These are phyloP conservation scores for Castanea mollissima DNA, from an alignment of 306 rosid genomes.

Conservation along the genomic window DNA sequence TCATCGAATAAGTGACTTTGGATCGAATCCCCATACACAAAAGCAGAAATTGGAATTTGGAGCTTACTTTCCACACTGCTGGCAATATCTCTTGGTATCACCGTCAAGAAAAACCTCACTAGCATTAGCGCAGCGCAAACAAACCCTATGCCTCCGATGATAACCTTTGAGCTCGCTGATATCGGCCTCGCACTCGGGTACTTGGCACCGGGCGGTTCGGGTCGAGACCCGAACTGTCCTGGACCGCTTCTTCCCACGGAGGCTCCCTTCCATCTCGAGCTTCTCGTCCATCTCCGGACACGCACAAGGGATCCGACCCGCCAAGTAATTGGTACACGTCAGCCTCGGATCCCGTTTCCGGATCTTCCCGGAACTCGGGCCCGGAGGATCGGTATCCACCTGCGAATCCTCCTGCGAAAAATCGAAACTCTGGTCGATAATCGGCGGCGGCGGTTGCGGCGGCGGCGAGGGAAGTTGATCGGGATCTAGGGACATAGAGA, in stretches of 20 bases:
- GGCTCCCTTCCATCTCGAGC: conserved; percentile 57
- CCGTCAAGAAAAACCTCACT: conserved; percentile 55
- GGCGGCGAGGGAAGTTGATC: neutral
- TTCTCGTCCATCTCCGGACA: conserved; percentile 84
- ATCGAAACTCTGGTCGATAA: neutral
- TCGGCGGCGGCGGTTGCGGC: conserved; percentile 1
- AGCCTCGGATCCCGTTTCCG: conserved; percentile 93
- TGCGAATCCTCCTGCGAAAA: neutral
- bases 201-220: conserved; percentile 63
- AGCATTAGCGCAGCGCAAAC: conserved; percentile 82
- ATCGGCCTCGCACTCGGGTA: conserved; percentile 80
- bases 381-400: neutral
- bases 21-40: too few relatives aligned
- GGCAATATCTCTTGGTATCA: conserved; percentile 78
- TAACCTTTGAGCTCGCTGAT: conserved; percentile 86
- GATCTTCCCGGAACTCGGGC: conserved; percentile 21
- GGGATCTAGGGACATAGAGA: conserved; percentile 24
- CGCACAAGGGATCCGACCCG: conserved; percentile 91
- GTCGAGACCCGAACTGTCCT: conserved; percentile 43
- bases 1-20: too few relatives aligned
- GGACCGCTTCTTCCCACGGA: conserved; percentile 64
- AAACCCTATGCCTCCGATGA: conserved; percentile 85
- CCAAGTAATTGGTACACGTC: conserved; percentile 74
- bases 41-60: too few relatives aligned
- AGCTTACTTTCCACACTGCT: conserved; percentile 97